Base-by-base conservation (phyloP, 2,329 filamentous ascomycete species). In the Ceratocystis variospora region DNA sequence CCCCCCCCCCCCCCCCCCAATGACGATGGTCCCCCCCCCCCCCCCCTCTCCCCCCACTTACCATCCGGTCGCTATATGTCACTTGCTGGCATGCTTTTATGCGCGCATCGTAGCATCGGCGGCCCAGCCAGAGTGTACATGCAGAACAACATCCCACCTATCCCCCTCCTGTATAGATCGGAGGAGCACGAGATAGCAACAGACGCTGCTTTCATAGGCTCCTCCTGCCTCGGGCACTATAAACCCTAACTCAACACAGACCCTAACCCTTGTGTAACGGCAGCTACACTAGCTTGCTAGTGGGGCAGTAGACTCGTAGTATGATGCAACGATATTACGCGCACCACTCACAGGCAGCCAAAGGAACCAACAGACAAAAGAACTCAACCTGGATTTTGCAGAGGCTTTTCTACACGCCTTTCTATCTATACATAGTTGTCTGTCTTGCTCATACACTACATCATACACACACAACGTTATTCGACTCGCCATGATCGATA, bases 1-100 rank as follows among this genome's bases (percentile, higher is more conserved):
- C n/a, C n/a, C n/a, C n/a, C n/a, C n/a, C n/a, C n/a, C n/a, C n/a
- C n/a, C n/a, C n/a, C n/a, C n/a, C n/a, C n/a, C n/a, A n/a, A n/a
- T n/a, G n/a, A n/a, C n/a, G n/a, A n/a, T n/a, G n/a, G n/a, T n/a
- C n/a, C 46, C 46, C 19, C n/a, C n/a, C 33, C 37, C 10, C 37
- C 48, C 2, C 48, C 48, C 22, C n/a, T n/a, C 5, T 19, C 6
- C 53, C 25, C 53, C 46, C n/a, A 5, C 48, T 25, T 53, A 63
- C 37, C n/a, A 41, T 46, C 15, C n/a, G 25, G 45, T 33, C 25
- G 37, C 37, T 37, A 37, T 22, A 44, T 50, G 55, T 68, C 37
- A 41, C 59, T 59, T 66, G 53, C 17, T 45, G 17, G 33, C 15
- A 37, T 48, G n/a, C 61, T 48, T 62, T 48, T 45, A 44, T 45